Conservation (phyloP, 345 rosid genomes). For the Aethionema arabicum region DNA sequence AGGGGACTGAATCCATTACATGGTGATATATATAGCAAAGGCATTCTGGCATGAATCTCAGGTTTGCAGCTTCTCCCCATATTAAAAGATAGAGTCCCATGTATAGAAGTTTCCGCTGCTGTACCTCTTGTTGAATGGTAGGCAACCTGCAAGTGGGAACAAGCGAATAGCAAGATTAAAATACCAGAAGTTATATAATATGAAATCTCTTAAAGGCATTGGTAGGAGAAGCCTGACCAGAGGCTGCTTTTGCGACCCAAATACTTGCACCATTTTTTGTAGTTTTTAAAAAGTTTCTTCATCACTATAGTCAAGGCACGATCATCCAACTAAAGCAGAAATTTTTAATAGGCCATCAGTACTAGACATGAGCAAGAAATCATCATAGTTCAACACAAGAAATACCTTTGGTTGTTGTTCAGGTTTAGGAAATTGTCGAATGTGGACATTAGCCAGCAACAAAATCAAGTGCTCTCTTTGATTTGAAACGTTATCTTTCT, state of each 20-base stretch:
- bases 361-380: conserved; percentile 15
- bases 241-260: conserved; percentile 67
- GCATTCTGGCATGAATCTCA: conserved; percentile 95
- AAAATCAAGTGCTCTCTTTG: conserved; percentile 65
- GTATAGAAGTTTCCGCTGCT: conserved; percentile 83
- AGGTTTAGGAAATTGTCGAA: conserved; percentile 52
- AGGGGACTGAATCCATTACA: conserved; percentile 40
- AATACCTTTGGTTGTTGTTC: conserved; percentile 54
- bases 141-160: conserved; percentile 57
- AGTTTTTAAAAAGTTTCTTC: conserved; percentile 60
- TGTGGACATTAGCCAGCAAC: conserved; percentile 61
- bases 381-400: conserved; percentile 18
- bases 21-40: conserved; percentile 90
- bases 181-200: conserved; percentile 8
- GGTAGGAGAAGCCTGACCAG: conserved; percentile 44
- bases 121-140: conserved; percentile 89
- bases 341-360: neutral
- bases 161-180: conserved; percentile 2
- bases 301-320: conserved; percentile 53
- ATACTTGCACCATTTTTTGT: conserved; percentile 69
- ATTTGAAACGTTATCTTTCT: conserved; percentile 59
- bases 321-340: conserved; percentile 53
- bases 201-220: neutral
- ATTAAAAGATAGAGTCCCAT: conserved; percentile 87
- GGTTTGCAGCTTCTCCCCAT: conserved; percentile 97